Base-by-base conservation (phyloP, 2,329 filamentous ascomycete genomes). In the Talaromyces sp. region DNA sequence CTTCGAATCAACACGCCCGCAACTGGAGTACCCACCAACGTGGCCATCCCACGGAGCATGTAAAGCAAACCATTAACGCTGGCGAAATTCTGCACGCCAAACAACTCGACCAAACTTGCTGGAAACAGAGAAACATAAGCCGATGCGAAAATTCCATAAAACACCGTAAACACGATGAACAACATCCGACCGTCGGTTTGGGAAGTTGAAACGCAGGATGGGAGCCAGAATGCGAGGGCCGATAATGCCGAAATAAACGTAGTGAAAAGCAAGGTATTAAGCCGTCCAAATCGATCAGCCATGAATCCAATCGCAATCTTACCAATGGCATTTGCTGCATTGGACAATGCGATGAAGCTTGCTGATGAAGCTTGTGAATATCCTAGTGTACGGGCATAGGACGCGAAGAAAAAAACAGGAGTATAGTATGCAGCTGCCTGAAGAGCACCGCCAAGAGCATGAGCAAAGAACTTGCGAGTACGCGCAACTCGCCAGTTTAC, bases 81-180 rank as follows among this genome's bases (percentile, higher is more conserved):
- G 7, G 71, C 70, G 58, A 75, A 75, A 24, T 75, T 70, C 55
- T 76, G 73, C 2, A 74, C 67, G 1, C 74, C 75, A 46, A 77
- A 77, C 1, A 77, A 58, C 50, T 77, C 75, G 0, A 76, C 73
- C 24, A 77, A 63, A 17, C 71, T 70, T 0, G 76, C 70, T 0
- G 76, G 76, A 57, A 77, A 78, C 1, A 78, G 65, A 1, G 73
- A 69, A 7, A 75, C 70, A 62, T 77, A 77, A 0, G 73, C 73
- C 13, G 72, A 69, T 2, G 75, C 74, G 54, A 75, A 75, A 0
- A 75, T 62, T 9, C 75, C 73, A 53, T 77, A 77, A 14, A 69
- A 65, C 4, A 73, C 65, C 1, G 68, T 69, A 57, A 74, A 74
- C 1, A 68, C 59, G 21, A 73, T 70, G 56, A 72, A 73, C 1